Evolutionary conservation across 495 filamentous ascomycete species (phyloP).

Genomic region (Neurospora discreta): DNA sequence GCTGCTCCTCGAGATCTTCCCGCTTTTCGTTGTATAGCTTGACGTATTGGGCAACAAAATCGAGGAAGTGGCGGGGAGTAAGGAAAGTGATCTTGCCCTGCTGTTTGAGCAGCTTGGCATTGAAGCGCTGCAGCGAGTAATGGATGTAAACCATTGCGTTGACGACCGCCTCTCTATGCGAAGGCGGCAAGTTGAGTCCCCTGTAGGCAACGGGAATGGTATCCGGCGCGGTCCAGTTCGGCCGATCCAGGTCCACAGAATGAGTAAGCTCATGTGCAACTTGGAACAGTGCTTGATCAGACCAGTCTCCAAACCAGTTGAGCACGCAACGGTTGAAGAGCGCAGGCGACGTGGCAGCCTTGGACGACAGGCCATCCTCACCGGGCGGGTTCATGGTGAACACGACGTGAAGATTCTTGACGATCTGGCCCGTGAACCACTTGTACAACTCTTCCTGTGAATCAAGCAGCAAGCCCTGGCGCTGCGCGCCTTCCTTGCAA

Average conservation of each 20-base stretch:
- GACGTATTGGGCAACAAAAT: conserved; percentile 97
- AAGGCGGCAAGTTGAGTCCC: conserved; percentile 70
- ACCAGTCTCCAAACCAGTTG: conserved; percentile 99
- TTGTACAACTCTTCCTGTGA: conserved; percentile 98
- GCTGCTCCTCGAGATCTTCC: conserved; percentile 95
- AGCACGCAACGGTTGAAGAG: conserved; percentile 98
- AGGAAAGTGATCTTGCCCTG: conserved; percentile 85
- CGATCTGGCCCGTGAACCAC: conserved; percentile 99
- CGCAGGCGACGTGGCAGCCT: conserved; percentile 92
- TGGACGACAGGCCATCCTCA: conserved; percentile 85
- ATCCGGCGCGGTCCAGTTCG: conserved; percentile 77
- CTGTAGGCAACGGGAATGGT: conserved; percentile 86
- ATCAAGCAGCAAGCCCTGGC: conserved; percentile 88
- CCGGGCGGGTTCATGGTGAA: conserved; percentile 98
- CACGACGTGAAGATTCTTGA: conserved; percentile 97
- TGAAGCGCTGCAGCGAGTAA: conserved; percentile 84
- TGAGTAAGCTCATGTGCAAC: conserved; percentile 93
- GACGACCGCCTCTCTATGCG: conserved; percentile 80
- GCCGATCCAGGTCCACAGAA: conserved; percentile 83
- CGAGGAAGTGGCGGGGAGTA: conserved; percentile 91
- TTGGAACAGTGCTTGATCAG: conserved; percentile 96
- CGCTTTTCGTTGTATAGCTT: conserved; percentile 97
- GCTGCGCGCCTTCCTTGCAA: conserved; percentile 94
- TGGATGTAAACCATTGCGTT: conserved; percentile 99
- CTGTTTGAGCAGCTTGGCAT: conserved; percentile 76